Evolutionary conservation across 208 protist species (phyloP).

Genomic region (Leishmania martiniquensis): DNA sequence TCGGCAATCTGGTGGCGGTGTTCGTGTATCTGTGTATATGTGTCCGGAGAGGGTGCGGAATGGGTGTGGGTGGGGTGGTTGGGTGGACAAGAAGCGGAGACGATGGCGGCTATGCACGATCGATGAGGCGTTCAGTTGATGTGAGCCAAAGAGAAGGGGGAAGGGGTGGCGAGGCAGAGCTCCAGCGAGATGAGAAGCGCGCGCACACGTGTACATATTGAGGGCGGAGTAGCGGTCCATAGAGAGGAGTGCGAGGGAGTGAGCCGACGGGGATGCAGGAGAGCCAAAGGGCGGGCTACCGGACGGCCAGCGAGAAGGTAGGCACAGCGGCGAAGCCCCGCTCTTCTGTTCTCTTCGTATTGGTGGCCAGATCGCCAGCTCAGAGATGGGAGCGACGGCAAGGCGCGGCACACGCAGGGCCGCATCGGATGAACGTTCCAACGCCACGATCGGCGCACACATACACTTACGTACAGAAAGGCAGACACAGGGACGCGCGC

Average conservation of each 20-base stretch:
- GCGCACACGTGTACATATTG: too few relatives aligned
- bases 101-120: neutral
- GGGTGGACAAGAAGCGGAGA: neutral
- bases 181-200: too few relatives aligned
- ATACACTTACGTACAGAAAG: neutral
- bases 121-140: neutral
- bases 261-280: neutral
- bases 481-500: too few relatives aligned
- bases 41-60: too few relatives aligned
- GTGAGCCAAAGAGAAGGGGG: neutral
- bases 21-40: too few relatives aligned
- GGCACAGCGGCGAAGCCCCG: neutral
- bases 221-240: neutral
- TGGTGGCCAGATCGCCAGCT: neutral
- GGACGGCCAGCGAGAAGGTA: neutral
- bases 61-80: neutral
- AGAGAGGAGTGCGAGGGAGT: neutral
- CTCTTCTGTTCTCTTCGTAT: neutral
- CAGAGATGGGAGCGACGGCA: neutral
- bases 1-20: too few relatives aligned
- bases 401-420: neutral
- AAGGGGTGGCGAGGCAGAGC: too few relatives aligned
- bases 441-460: neutral
- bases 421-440: neutral
- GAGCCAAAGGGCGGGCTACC: neutral